These are phyloP conservation scores for Aspergillus tubingensis DNA, from an alignment of 2,329 filamentous ascomycete species.

Conservation along the genomic window DNA sequence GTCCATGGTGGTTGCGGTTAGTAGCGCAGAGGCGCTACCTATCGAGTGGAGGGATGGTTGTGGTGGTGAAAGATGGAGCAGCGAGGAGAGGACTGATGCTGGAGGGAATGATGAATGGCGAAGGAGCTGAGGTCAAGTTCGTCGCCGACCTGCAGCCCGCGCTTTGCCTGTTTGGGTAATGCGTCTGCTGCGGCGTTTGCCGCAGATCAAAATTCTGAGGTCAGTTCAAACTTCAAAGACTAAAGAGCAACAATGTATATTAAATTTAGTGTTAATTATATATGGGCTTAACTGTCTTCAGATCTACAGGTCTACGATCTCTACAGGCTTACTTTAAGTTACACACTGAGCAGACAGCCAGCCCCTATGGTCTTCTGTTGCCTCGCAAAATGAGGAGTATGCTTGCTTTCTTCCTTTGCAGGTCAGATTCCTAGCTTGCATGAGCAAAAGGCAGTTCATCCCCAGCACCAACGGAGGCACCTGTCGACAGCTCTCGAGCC, in stretches of 20 bases:
- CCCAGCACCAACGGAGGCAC: neutral
- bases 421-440: slow-evolving; percentile 3
- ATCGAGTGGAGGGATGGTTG: neutral
- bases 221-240: neutral
- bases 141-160: slow-evolving; percentile 13
- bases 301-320: neutral
- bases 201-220: neutral
- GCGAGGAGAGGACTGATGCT: slow-evolving; percentile 7
- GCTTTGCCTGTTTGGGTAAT: slow-evolving; percentile 27
- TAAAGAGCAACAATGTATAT: neutral
- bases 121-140: slow-evolving; percentile 13
- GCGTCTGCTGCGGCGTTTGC: neutral
- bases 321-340: neutral
- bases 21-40: neutral
- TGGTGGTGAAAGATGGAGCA: slow-evolving; percentile 7
- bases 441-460: neutral
- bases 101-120: slow-evolving; percentile 7
- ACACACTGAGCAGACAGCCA: neutral
- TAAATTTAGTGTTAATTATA: neutral
- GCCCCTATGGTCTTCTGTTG: neutral
- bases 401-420: slow-evolving; percentile 2
- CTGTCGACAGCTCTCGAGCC: neutral
- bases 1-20: slow-evolving; percentile 37
- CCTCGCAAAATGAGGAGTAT: slow-evolving; percentile 1
- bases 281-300: neutral